Conservation (phyloP, 371 early-diverging fungal genomes). For the Aphelidium insulamus region DNA sequence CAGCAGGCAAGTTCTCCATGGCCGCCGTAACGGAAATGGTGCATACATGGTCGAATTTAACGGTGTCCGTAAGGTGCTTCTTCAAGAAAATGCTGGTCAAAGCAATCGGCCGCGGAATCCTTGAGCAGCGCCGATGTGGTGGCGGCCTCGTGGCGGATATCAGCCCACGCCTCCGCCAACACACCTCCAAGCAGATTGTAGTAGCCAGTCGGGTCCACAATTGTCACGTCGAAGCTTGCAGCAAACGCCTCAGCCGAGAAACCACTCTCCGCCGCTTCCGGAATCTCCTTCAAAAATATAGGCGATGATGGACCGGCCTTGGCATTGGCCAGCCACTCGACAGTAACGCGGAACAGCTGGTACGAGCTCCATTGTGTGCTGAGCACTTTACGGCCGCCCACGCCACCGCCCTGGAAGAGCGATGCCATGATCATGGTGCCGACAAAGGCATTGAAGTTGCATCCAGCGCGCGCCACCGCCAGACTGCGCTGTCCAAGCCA, state of each 20-base stretch:
- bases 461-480: constrained; percentile 12
- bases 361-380: constrained; percentile 53
- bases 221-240: constrained; percentile 39
- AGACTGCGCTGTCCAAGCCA: constrained; percentile 8
- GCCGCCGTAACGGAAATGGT: too few species aligned
- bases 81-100: constrained; percentile 9
- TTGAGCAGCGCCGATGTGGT: constrained; percentile 6
- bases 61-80: constrained; percentile 1
- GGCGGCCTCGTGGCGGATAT: constrained; percentile 9
- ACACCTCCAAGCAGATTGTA: constrained; percentile 34
- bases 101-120: constrained; percentile 4
- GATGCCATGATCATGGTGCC: constrained; percentile 66
- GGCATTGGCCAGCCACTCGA: constrained; percentile 45
- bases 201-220: constrained; percentile 61
- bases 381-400: constrained; percentile 30
- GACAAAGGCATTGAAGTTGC: constrained; percentile 51
- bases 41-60: constrained; percentile 11
- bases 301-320: neutral
- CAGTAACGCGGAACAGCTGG: constrained; percentile 56
- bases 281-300: constrained; percentile 38
- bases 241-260: constrained; percentile 34
- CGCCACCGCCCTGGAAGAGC: constrained; percentile 40
- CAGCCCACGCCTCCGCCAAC: constrained; percentile 7
- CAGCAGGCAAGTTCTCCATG: too few species aligned
- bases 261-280: constrained; percentile 13